Percentiles rank a stretch among this genome's conserved stretches.
Evolutionary conservation across 257 asterid genomes (phyloP).

Genomic region (Solanum arcanum): DNA sequence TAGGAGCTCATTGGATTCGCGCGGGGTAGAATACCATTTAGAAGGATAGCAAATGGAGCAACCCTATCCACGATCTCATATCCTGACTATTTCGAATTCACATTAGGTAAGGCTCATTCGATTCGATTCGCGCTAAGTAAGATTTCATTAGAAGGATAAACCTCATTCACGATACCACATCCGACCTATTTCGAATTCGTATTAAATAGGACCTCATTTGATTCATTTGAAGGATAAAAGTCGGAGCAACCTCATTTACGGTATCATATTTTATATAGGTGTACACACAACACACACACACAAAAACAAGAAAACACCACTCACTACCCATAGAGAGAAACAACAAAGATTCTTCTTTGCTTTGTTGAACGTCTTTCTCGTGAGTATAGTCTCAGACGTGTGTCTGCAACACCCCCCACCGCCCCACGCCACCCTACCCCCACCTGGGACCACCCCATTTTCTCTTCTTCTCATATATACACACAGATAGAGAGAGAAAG

Average conservation of each 20-base stretch:
- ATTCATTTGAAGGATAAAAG: accelerated
- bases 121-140: accelerated
- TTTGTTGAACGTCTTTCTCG: not conserved
- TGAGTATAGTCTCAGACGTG: not conserved
- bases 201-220: accelerated
- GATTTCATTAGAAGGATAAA: too few relatives aligned
- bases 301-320: not conserved
- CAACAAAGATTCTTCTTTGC: not conserved
- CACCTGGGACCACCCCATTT: not conserved
- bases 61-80: not conserved
- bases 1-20: not conserved
- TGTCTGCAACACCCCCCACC: not conserved
- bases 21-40: too few relatives aligned
- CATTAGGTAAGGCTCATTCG: accelerated
- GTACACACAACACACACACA: not conserved
- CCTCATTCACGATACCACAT: too few relatives aligned
- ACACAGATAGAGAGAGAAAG: not conserved
- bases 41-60: not conserved
- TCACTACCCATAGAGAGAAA: not conserved
- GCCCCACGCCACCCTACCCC: not conserved
- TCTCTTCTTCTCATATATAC: not conserved
- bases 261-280: accelerated
- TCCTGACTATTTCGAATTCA: too few relatives aligned
- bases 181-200: too few relatives aligned
- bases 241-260: not conserved